These are phyloP conservation scores for Ogataea nakhonphanomensis DNA, from an alignment of 805 yeast genomes.

Conservation along the genomic window DNA sequence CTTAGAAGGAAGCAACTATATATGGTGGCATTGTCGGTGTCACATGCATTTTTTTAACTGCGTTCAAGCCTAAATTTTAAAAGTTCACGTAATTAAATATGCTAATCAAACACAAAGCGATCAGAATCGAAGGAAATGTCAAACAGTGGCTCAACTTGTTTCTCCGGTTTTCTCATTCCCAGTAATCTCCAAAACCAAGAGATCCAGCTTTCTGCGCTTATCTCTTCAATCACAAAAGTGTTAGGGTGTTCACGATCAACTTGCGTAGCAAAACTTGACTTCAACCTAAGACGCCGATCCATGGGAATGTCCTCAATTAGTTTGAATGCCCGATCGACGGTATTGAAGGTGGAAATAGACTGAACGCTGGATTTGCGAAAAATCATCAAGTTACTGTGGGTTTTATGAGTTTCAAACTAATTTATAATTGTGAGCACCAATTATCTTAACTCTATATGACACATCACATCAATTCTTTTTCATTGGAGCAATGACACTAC, in stretches of 20 bases:
- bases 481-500: conserved; percentile 86
- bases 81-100: not conserved
- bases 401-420: too few relatives aligned
- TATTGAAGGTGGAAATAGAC: conserved; percentile 13
- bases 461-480: conserved; percentile 52
- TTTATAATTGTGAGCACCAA: too few relatives aligned
- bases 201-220: conserved; percentile 3
- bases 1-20: too few relatives aligned
- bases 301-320: conserved; percentile 9
- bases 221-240: conserved; percentile 3
- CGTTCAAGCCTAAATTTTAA: not conserved
- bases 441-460: not conserved
- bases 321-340: conserved; percentile 10
- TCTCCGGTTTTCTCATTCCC: not conserved
- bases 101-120: conserved; percentile 4
- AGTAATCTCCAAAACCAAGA: conserved; percentile 6
- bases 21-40: too few relatives aligned
- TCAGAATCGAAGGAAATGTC: conserved; percentile 11
- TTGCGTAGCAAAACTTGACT: conserved; percentile 15
- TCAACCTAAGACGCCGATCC: conserved; percentile 9
- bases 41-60: not conserved
- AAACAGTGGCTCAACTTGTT: not conserved
- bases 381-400: conserved; percentile 1
- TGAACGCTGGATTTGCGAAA: conserved; percentile 10
- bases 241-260: conserved; percentile 3